These are phyloP conservation scores for Ceriops zippeliana DNA, from an alignment of 345 rosid species.

Conservation along the genomic window DNA sequence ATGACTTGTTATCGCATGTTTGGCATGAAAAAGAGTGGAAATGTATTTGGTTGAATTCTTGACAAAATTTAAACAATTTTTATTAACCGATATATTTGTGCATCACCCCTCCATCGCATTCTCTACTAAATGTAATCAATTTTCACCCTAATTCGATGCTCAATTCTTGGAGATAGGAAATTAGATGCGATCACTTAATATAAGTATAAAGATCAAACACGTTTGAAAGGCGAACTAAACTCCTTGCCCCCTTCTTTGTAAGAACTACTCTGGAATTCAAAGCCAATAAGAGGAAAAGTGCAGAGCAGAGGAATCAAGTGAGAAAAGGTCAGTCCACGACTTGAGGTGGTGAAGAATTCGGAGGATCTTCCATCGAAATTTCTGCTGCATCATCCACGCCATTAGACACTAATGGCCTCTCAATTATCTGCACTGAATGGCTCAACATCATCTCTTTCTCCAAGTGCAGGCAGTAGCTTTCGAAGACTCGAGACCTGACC, in stretches of 20 bases:
- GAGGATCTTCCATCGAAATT: conserved; percentile 19
- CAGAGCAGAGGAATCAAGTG: background rate
- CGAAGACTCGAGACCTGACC: conserved; percentile 57
- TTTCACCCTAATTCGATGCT: too few relatives aligned
- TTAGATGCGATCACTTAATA: too few relatives aligned
- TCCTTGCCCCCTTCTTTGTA: background rate
- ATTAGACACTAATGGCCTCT: conserved; percentile 12
- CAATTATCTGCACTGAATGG: conserved; percentile 21
- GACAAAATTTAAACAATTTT: too few relatives aligned
- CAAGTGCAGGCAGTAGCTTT: conserved; percentile 69
- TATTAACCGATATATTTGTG: too few relatives aligned
- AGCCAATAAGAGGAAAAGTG: background rate
- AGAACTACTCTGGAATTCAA: background rate
- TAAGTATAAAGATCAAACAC: too few relatives aligned
- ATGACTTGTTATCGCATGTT: too few relatives aligned
- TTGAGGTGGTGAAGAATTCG: conserved; percentile 20
- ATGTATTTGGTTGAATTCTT: too few relatives aligned
- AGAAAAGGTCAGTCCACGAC: conserved; percentile 8
- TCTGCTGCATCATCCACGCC: conserved; percentile 24
- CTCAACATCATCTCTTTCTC: conserved; percentile 54
- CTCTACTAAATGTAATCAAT: too few relatives aligned
- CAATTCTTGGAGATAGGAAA: too few relatives aligned
- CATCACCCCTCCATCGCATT: too few relatives aligned
- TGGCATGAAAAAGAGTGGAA: too few relatives aligned
- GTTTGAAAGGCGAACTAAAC: too few relatives aligned